Base-by-base conservation (phyloP, 257 asterid genomes). In the Petunia secreta region DNA sequence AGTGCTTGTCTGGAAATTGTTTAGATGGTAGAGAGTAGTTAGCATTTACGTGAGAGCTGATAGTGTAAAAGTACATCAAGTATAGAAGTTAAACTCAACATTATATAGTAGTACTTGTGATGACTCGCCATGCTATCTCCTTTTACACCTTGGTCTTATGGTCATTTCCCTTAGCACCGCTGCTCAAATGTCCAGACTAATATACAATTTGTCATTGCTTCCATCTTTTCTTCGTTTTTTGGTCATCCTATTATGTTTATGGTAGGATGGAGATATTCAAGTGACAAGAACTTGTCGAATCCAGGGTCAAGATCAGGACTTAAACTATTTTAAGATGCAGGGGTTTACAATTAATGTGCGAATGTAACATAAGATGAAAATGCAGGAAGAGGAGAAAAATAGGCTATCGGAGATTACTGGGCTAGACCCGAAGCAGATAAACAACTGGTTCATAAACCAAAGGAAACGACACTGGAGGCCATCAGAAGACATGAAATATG, bases 401-500 rank as follows among this genome's bases (percentile, higher is more conserved):
- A 84, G 78, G 91, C 80, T 94, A 43, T 91, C 95, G 0, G 95
- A 89, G 75, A 69, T 48, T 14, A 94, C 95, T 0, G 93, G 94
- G 34, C 77, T 94, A 59, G 95, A 92, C 82, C 97, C 85, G 82
- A 92, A 92, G 87, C 96, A 93, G 90, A 92, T 93, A 66, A 93
- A 89, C 88, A 93, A 93, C 83, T 93, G 98, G 98, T 93, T 93
- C 75, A 93, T 93, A 38, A 93, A 93, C 82, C 98, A 92, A 80
- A 87, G 98, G 86, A 94, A 94, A 80, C 87, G 97, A 11, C 95
- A 94, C 43, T 94, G 98, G 97, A 85, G 89, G 64, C 98, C 97
- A 1, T 91, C 95, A 0, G 91, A 94, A 25, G 97, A 90, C 86
- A 91, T 94, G 97, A 74, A 89, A 60, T 89, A 88, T 63, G 90